Evolutionary conservation across 2,329 filamentous ascomycete species (phyloP).

Genomic region (Microsporum audouinii): DNA sequence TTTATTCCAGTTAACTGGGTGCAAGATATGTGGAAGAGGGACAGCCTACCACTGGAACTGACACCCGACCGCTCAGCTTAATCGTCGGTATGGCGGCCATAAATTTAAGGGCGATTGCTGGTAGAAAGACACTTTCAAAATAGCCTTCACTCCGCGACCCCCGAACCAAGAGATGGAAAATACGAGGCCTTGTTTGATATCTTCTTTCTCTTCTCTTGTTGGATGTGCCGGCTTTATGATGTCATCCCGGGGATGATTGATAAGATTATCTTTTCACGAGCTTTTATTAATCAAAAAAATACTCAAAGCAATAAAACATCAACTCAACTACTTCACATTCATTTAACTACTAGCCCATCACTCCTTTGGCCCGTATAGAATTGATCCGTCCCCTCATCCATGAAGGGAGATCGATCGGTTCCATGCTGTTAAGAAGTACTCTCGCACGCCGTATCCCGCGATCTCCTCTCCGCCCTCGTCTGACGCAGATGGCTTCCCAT

Average conservation of each 20-base stretch:
- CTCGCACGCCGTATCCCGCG: neutral
- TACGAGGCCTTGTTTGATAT: neutral
- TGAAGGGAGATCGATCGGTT: neutral
- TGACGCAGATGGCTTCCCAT: slow-evolving; percentile 14
- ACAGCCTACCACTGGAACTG: slow-evolving; percentile 43
- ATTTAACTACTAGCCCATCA: neutral
- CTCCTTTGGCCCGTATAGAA: neutral
- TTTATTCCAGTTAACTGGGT: neutral
- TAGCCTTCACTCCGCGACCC: too few relatives aligned
- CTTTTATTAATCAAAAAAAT: neutral
- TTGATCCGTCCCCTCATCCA: neutral
- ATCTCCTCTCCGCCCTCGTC: neutral
- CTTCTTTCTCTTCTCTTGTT: neutral
- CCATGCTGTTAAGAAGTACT: slow-evolving; percentile 12
- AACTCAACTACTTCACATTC: neutral
- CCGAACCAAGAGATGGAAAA: neutral
- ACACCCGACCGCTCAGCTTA: slow-evolving; percentile 46
- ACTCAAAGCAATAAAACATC: neutral
- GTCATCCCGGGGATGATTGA: neutral
- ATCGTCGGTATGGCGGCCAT: slow-evolving; percentile 29
- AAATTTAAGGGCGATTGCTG: slow-evolving; percentile 4
- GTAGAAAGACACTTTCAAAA: too few relatives aligned
- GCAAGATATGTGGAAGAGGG: neutral
- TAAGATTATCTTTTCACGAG: neutral
- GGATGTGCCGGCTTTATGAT: neutral